Conservation (phyloP, 305 asterid genomes). For the Fraxinus paxiana region DNA sequence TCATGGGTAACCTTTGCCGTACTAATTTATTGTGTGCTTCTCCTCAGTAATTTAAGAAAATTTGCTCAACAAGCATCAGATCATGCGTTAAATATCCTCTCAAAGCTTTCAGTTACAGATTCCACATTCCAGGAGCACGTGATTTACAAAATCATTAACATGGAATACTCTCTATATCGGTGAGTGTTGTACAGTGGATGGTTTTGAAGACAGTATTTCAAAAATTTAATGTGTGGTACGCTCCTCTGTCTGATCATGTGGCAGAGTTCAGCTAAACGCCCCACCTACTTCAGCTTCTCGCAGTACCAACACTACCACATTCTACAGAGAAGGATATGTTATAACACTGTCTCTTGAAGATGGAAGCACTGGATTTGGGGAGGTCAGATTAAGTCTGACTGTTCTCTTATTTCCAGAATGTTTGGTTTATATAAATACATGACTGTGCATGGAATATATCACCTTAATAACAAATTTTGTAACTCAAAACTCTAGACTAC, state of each 20-base stretch:
- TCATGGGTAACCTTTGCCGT: slow-evolving; percentile 8
- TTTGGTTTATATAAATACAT: not conserved
- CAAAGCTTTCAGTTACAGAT: slow-evolving; percentile 43
- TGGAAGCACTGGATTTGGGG: slow-evolving; percentile 84
- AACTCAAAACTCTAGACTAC: not conserved
- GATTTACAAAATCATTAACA: slow-evolving; percentile 49
- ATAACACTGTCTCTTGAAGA: slow-evolving; percentile 66
- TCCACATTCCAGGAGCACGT: slow-evolving; percentile 31
- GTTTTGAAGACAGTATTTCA: slow-evolving; percentile 8
- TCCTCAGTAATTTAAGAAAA: slow-evolving; percentile 63
- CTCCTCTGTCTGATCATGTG: slow-evolving; percentile 23
- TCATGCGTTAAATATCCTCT: slow-evolving; percentile 52
- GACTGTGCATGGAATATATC: not conserved
- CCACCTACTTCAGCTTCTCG: slow-evolving; percentile 80
- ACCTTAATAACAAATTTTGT: not conserved
- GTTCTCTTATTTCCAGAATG: slow-evolving; percentile 10
- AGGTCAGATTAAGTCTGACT: slow-evolving; percentile 45
- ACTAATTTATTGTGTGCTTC: slow-evolving; percentile 25
- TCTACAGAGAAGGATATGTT: slow-evolving; percentile 84
- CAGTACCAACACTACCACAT: slow-evolving; percentile 30
- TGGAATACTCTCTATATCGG: slow-evolving; percentile 79
- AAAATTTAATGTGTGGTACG: not conserved
- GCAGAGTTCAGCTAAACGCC: slow-evolving; percentile 75
- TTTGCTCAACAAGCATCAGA: slow-evolving; percentile 64
- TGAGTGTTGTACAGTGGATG: slow-evolving; percentile 30